Evolutionary conservation across 441 rosid species (phyloP), one percentile per base, ranked within the genome.

Genomic region (Populus hybrid): DNA sequence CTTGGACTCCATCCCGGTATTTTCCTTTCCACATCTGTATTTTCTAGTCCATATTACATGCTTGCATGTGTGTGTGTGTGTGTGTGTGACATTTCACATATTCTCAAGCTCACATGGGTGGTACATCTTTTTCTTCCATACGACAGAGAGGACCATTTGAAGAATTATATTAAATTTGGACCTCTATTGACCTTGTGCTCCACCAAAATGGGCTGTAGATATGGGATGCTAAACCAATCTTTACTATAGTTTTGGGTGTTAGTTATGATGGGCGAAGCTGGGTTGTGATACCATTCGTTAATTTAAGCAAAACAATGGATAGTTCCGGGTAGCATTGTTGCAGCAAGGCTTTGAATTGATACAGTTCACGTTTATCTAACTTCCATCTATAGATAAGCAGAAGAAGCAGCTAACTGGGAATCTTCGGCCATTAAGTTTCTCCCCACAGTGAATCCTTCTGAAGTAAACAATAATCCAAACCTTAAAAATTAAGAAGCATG

Each of bases 1-100:
- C 85, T 82, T 95, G 81, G 97, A 89, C 83, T 95, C 99, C 68
- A 89, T 95, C 78, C 97, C 98, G 10, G 99, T 95, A 86, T 69
- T 82, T 72, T 71, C 56, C 63, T 76, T 68, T 18, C 64, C 56
- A 33, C 68, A 3, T 69, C 68, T 81, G 40, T 68, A 28, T 76
- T 86, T 3, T 76, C 33, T 38, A 18, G 71, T 63, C 70, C 71
- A 29, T 14, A 7, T n/a, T 31, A 16, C 21, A 9, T 18, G 35
- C 16, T 2, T 16, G 21, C 31, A 2, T n/a, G n/a, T n/a, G n/a
- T 24, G 24, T 29, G 4, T 8, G 2, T 38, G 8, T 28, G 18
- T 24, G 3, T 66, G 82, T 95, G 88, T 9, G 94, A 89, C 83
- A 87, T 78, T 38, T 83, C 89, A 12, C 80, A 69, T 14, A 28